Evolutionary conservation across 805 yeast species (phyloP), one percentile per base, ranked within the genome.

Genomic region (Saturnispora saitoi): DNA sequence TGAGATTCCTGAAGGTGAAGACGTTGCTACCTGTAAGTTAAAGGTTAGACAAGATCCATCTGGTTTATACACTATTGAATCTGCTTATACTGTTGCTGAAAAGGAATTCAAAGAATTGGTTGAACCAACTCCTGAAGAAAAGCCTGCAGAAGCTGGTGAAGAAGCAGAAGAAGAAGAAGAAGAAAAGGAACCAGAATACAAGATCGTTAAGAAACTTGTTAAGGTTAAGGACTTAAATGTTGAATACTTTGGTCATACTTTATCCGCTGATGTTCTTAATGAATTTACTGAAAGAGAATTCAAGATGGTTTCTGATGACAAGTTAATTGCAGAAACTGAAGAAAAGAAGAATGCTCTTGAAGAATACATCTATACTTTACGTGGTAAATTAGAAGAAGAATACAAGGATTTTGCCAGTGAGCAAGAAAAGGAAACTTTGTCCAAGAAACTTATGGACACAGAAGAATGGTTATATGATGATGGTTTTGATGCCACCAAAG

Each of bases 381-480:
- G 99, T 75, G 95, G 95, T 68, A 93, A 93, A 76, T 77, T 93
- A 64, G 98, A 90, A 52, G 99, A 89, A 49, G 82, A 81, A 61
- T 91, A 91, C 68, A 77, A 86, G 58, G 81, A 75, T 60, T 93
- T 90, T 66, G 96, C 97, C 50, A 77, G 85, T 57, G 95, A 84
- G 52, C 88, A 81, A 62, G 99, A 93, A 78, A 91, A 91, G 80
- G 73, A 71, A 56, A 85, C 78, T 64, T 76, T 93, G 63, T 68
- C 77, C 44, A 85, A 72, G 52, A 76, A 84, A 76, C 78, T 93
- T 66, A 67, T 76, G 63, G 83, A 81, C 68, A 81, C 98, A 57
- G 99, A 93, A 78, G 96, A 91, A 65, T 93, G 99, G 99, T 80
- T 93, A 63, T 93, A 93, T 71, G 95, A 86, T 54, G 99, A 89